phyloP scores from a whole-genome alignment of 768 basidiomycete genomes.

The Candolleomyces efflorescens region DNA sequence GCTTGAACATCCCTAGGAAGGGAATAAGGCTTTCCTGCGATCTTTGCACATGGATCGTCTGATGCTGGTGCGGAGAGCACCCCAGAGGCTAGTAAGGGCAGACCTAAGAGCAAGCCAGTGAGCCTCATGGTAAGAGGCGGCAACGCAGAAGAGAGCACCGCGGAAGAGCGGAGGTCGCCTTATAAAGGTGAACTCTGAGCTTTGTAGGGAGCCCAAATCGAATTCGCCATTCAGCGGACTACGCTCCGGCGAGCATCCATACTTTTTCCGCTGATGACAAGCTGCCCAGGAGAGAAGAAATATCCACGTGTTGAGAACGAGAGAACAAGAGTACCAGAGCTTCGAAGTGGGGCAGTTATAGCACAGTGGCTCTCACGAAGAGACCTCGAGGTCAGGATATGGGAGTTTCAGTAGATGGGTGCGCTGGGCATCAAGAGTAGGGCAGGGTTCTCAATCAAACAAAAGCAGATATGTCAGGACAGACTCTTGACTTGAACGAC shows the following conservation, averaged over 20 bases:
- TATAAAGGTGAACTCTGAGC: not conserved
- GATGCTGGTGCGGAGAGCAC: conserved; percentile 18
- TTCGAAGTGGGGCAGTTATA: not conserved
- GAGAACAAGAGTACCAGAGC: not conserved
- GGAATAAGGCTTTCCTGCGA: conserved; percentile 40
- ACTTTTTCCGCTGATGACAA: conserved; percentile 2
- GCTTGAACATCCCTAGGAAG: conserved; percentile 52
- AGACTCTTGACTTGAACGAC: no score
- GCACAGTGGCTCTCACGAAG: not conserved
- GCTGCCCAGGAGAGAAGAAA: not conserved
- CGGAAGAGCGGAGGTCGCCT: not conserved
- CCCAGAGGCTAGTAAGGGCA: not conserved
- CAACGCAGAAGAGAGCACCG: not conserved
- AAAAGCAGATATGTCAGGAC: no score
- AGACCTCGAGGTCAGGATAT: not conserved
- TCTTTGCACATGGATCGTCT: conserved; percentile 34
- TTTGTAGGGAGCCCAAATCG: not conserved
- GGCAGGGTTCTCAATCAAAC: no score
- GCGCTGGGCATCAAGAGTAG: not conserved
- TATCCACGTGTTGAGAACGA: not conserved
- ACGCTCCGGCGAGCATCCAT: conserved; percentile 2
- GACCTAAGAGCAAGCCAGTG: not conserved
- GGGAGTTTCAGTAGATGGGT: not conserved
- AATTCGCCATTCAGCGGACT: not conserved
- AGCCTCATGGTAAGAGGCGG: not conserved